A percentile compares a stretch with the other conserved stretches of the same genome.
phyloP scores from a whole-genome alignment of 208 protist genomes.

The Trypanosoma brucei region DNA sequence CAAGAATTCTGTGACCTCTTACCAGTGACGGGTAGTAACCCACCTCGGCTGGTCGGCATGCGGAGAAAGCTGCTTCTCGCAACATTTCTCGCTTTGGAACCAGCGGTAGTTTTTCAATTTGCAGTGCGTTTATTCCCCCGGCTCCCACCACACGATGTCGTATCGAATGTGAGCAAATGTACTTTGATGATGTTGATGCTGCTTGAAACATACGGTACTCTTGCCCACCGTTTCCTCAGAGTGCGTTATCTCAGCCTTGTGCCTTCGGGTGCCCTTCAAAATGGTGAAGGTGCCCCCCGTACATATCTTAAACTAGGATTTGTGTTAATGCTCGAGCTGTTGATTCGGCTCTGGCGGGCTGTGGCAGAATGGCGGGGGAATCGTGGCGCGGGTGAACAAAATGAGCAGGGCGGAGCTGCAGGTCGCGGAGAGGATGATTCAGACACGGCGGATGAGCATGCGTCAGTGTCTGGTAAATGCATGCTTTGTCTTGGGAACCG shows the following conservation, averaged over 20 bases:
- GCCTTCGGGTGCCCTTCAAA: slow-evolving; percentile 41
- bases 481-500: slow-evolving; percentile 81
- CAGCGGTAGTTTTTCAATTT: slow-evolving; percentile 39
- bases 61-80: slow-evolving; percentile 51
- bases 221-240: slow-evolving; percentile 56
- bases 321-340: slow-evolving; percentile 63
- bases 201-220: slow-evolving; percentile 75
- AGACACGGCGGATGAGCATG: slow-evolving; percentile 19
- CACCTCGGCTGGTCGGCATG: slow-evolving; percentile 39
- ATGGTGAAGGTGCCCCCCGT: slow-evolving; percentile 51
- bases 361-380: slow-evolving; percentile 18
- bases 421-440: slow-evolving; percentile 1
- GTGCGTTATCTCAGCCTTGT: slow-evolving; percentile 75
- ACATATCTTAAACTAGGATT: slow-evolving; percentile 70
- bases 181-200: slow-evolving; percentile 61
- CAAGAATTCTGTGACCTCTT: slow-evolving; percentile 87
- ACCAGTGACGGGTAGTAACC: slow-evolving; percentile 40
- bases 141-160: slow-evolving; percentile 59
- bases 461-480: slow-evolving; percentile 50
- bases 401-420: slow-evolving; percentile 1
- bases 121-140: slow-evolving; percentile 54
- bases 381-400: not conserved
- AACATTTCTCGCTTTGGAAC: slow-evolving; percentile 52
- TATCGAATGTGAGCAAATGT: slow-evolving; percentile 38
- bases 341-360: slow-evolving; percentile 74